These are phyloP conservation scores for Geum urbanum DNA, from an alignment of 306 rosid genomes.

Conservation along the genomic window DNA sequence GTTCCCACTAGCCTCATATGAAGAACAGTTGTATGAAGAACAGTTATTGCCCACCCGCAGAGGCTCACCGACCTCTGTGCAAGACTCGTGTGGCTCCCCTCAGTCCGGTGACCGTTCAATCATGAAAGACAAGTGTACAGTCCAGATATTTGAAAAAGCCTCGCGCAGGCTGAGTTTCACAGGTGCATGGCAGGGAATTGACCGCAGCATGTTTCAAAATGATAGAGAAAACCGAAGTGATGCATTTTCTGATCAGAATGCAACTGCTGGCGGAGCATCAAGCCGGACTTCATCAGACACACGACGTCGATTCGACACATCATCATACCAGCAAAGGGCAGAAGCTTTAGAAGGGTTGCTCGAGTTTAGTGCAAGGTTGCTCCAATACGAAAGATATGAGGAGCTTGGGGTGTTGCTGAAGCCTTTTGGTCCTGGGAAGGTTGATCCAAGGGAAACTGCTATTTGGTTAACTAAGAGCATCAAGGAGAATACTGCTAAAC, in stretches of 20 bases:
- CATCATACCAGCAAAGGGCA: conserved; percentile 83
- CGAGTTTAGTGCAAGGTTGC: conserved; percentile 94
- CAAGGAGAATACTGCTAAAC: conserved; percentile 63
- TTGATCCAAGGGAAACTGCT: conserved; percentile 97
- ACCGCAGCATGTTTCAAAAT: conserved; percentile 49
- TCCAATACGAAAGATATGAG: conserved; percentile 76
- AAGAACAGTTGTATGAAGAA: conserved; percentile 57
- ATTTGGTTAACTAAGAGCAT: conserved; percentile 97
- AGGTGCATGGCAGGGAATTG: conserved; percentile 64
- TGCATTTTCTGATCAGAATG: conserved; percentile 74
- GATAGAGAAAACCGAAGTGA: conserved; percentile 51
- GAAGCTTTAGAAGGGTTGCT: conserved; percentile 98
- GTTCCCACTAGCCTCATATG: conserved; percentile 78
- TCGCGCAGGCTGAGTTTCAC: conserved; percentile 41
- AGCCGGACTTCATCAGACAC: conserved; percentile 76
- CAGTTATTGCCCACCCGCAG: conserved; percentile 40
- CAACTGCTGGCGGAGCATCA: conserved; percentile 93
- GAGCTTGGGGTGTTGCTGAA: conserved; percentile 94
- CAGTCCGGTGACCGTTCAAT: conserved; percentile 53
- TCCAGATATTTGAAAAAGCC: conserved; percentile 53
- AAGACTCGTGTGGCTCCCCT: conserved; percentile 52
- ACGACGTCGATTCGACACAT: conserved; percentile 65
- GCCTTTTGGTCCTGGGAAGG: conserved; percentile 96
- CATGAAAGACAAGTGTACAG: conserved; percentile 86
- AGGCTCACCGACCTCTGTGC: conserved; percentile 42